A percentile compares a stretch with the other conserved stretches of the same genome.
phyloP scores from a whole-genome alignment of 75 land plant genomes.

The Adiantum capillusveneris region DNA sequence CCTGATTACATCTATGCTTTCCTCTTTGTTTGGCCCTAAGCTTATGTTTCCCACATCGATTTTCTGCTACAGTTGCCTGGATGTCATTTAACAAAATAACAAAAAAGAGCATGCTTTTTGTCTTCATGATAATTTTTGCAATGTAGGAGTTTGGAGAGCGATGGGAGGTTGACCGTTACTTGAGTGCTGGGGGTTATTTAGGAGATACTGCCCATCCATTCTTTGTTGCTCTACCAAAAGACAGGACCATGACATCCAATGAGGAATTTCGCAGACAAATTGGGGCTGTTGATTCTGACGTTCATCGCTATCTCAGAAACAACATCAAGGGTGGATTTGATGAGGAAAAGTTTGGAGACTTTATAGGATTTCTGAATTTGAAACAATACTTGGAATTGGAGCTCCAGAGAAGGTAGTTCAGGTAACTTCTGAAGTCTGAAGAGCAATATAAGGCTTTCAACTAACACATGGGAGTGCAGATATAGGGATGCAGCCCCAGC shows the following conservation, averaged over 20 bases:
- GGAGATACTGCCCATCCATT: conserved; percentile 79
- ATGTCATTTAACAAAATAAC: no score
- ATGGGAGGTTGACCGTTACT: conserved; percentile 94
- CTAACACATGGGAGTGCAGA: conserved; percentile 10
- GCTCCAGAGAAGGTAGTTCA: conserved; percentile 57
- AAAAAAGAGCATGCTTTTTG: no score
- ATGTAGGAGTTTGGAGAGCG: conserved; percentile 77
- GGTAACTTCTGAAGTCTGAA: not conserved
- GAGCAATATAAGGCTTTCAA: not conserved
- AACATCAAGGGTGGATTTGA: conserved; percentile 82
- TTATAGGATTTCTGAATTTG: conserved; percentile 69
- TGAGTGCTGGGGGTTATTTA: conserved; percentile 91
- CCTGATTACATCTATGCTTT: no score
- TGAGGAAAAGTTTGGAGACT: conserved; percentile 65
- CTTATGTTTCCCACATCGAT: no score
- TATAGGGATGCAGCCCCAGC: conserved; percentile 95
- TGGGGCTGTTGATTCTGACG: conserved; percentile 63
- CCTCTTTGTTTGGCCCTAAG: no score
- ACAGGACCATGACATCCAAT: conserved; percentile 54
- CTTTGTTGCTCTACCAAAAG: conserved; percentile 96
- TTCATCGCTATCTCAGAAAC: conserved; percentile 54
- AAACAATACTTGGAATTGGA: conserved; percentile 68
- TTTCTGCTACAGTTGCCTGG: no score
- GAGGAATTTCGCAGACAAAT: conserved; percentile 94
- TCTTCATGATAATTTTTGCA: no score